phyloP scores from a whole-genome alignment of 495 filamentous ascomycete species.

The Mycothermus thermophilus region DNA sequence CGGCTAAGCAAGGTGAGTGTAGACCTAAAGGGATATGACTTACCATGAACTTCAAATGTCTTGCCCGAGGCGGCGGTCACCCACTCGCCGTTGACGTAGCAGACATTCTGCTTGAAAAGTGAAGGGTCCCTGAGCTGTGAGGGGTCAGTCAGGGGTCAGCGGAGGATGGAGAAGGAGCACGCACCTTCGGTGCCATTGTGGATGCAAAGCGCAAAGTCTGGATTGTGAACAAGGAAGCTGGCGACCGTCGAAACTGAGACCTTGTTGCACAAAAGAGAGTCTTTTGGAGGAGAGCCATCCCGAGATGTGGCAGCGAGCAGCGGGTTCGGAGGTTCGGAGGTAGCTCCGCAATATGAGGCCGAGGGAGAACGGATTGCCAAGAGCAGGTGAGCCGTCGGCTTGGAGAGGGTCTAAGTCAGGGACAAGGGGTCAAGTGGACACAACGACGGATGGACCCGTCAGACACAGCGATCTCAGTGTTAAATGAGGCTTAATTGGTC shows the following conservation, averaged over 20 bases:
- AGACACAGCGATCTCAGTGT: too few relatives aligned
- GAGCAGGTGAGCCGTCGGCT: neutral
- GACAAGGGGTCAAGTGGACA: too few relatives aligned
- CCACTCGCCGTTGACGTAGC: conserved; percentile 81
- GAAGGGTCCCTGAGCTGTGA: conserved; percentile 61
- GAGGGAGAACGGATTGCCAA: conserved; percentile 2
- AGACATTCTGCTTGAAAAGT: conserved; percentile 62
- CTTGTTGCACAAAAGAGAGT: conserved; percentile 15
- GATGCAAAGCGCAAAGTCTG: conserved; percentile 25
- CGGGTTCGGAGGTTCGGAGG: too few relatives aligned
- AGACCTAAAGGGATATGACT: too few relatives aligned
- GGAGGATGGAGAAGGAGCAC: too few relatives aligned
- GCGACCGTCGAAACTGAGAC: conserved; percentile 25
- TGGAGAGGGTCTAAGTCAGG: too few relatives aligned
- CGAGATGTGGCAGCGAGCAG: too few relatives aligned
- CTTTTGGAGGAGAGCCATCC: conserved; percentile 23
- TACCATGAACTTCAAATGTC: conserved; percentile 69
- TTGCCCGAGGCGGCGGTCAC: conserved; percentile 58
- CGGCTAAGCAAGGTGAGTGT: too few relatives aligned
- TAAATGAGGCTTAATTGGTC: too few relatives aligned
- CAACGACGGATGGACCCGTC: too few relatives aligned
- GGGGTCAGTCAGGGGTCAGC: too few relatives aligned
- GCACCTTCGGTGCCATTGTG: conserved; percentile 32
- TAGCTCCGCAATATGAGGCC: conserved; percentile 1
- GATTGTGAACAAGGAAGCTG: neutral